These are phyloP conservation scores for Tetrahymena elliotti DNA, from an alignment of 73 alveolate species.

Conservation along the genomic window DNA sequence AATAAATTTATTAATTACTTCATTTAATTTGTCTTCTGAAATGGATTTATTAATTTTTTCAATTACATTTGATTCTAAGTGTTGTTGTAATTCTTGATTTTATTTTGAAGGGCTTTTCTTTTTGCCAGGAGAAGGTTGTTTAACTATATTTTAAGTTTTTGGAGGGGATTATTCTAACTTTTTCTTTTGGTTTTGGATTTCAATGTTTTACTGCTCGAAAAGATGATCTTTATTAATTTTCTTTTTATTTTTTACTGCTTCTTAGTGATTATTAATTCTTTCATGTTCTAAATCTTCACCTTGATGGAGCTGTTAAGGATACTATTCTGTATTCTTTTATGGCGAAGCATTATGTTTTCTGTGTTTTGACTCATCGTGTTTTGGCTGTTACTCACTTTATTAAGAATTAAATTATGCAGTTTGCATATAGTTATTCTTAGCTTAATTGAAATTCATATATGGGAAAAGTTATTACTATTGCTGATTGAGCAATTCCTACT, in stretches of 20 bases:
- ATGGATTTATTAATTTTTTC: background rate
- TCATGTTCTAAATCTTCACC: background rate
- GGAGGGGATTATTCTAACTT: background rate
- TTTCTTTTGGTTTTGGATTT: background rate
- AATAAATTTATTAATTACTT: background rate
- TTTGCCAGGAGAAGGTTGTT: background rate
- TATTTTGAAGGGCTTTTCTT: background rate
- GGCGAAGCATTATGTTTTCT: background rate
- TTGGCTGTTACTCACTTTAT: background rate
- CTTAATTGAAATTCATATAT: background rate
- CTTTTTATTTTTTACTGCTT: background rate
- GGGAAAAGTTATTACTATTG: background rate
- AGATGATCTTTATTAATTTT: background rate
- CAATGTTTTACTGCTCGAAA: background rate
- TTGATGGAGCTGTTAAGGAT: background rate
- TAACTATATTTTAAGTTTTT: background rate
- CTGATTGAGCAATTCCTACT: background rate
- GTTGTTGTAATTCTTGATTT: background rate
- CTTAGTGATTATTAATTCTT: background rate
- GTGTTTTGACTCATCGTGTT: background rate
- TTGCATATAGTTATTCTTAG: background rate
- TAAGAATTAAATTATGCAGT: background rate
- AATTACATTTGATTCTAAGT: background rate
- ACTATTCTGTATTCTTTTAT: background rate
- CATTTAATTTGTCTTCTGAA: background rate